Evolutionary conservation across 2,329 filamentous ascomycete species (phyloP), one percentile per base, ranked within the genome.

Genomic region (Nakataea oryzae): DNA sequence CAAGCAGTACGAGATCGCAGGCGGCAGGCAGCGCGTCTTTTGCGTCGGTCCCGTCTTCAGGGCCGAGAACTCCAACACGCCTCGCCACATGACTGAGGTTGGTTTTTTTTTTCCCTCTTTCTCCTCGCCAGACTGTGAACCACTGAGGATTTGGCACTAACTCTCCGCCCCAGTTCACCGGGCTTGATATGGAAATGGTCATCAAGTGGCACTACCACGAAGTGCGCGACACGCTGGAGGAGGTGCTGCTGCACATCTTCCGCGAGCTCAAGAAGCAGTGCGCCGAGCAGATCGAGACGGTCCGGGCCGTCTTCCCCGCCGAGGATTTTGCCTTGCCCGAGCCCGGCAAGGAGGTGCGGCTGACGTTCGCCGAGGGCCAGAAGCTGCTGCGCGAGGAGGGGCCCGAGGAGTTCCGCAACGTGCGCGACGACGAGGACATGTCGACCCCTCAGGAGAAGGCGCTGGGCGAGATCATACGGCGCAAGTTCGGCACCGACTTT

Each of bases 401-500:
- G 0, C 85, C 85, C 3, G 76, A 78, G 62, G 88, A 90, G 70
- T 87, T 77, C 74, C 75, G 75, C 67, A 84, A 92, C 68, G 86
- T 93, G 41, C 78, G 77, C 47, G 89, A 93, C 71, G 86, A 89
- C 65, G 90, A 93, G 71, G 90, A 95, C 70, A 86, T 93, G 79
- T 84, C 78, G 71, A 95, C 90, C 0, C 86, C 90, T 0, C 88
- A 93, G 71, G 90, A 95, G 74, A 93, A 93, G 77, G 90, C 88
- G n/a, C 86, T 97, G 11, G 95, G 95, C 63, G 87, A 86, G 29
- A 81, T 97, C 58, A 86, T 97, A 67, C 88, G 90, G 63, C 83
- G 90, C 69, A 97, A 96, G 78, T 96, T 89, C 82, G 85, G 89
- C 72, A 95, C 92, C 64, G 95, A 99, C 78, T 97, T 97, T 79